Conservation (phyloP, 2,329 filamentous ascomycete genomes). For the Clonostachys rhizophaga region DNA sequence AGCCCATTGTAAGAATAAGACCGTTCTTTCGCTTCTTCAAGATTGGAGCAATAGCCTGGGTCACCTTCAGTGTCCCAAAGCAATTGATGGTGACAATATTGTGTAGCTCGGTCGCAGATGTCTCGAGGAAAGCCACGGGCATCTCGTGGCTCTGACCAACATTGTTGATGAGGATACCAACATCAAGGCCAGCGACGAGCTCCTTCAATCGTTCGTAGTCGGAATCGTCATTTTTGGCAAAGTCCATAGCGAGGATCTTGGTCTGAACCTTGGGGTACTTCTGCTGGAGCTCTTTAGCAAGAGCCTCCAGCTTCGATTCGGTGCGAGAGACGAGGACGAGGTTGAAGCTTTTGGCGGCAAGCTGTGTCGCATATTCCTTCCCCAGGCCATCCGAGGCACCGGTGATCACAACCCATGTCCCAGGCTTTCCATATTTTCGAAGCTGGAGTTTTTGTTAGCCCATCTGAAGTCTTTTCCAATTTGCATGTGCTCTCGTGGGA, state of each 20-base stretch:
- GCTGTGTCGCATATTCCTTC: slow-evolving; percentile 90
- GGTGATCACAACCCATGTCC: slow-evolving; percentile 91
- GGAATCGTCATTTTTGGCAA: slow-evolving; percentile 68
- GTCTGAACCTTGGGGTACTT: slow-evolving; percentile 67
- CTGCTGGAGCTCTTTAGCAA: slow-evolving; percentile 70
- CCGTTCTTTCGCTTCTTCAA: slow-evolving; percentile 83
- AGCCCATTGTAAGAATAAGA: slow-evolving; percentile 94
- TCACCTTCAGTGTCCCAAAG: slow-evolving; percentile 81
- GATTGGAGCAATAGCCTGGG: slow-evolving; percentile 76
- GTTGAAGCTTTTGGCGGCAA: slow-evolving; percentile 91
- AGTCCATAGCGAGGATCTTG: slow-evolving; percentile 88
- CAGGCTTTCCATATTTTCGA: slow-evolving; percentile 82
- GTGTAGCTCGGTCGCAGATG: slow-evolving; percentile 72
- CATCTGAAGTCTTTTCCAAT: not conserved
- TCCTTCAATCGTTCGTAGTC: slow-evolving; percentile 74
- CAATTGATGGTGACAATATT: slow-evolving; percentile 97
- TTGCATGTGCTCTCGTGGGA: not conserved
- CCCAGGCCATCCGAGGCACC: slow-evolving; percentile 95
- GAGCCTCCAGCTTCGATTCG: slow-evolving; percentile 77
- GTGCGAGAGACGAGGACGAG: slow-evolving; percentile 93
- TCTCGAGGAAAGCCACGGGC: slow-evolving; percentile 82
- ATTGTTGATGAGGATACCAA: slow-evolving; percentile 92
- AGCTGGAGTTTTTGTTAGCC: slow-evolving; percentile 48
- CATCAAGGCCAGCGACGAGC: slow-evolving; percentile 67
- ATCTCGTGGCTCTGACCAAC: slow-evolving; percentile 93